Conservation (phyloP, 164 flowering plant species). For the Liquidambar formosana region DNA sequence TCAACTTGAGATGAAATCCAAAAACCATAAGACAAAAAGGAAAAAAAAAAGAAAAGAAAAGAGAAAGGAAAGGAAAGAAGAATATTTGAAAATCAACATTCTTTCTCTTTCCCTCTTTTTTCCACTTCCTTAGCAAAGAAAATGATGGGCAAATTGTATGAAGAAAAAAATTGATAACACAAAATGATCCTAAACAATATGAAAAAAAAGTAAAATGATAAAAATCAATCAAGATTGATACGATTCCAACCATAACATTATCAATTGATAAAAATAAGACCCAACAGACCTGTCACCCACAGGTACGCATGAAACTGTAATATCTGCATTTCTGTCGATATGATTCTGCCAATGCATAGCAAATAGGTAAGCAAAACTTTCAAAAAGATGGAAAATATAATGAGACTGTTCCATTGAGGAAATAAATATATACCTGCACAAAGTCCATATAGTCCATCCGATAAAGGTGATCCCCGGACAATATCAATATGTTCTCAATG, state of each 20-base stretch:
- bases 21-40: not conserved
- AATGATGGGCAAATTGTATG: not conserved
- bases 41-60: not conserved
- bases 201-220: not conserved
- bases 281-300: constrained; percentile 65
- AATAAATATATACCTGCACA: constrained; percentile 56
- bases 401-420: not conserved
- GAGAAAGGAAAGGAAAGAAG: not conserved
- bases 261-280: constrained; percentile 8
- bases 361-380: constrained; percentile 1
- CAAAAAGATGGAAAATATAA: not conserved
- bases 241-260: not conserved
- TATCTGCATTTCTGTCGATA: constrained; percentile 74
- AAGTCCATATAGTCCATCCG: constrained; percentile 94
- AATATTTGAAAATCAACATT: not conserved
- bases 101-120: not conserved
- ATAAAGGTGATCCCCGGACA: constrained; percentile 94
- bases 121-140: not conserved
- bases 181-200: not conserved
- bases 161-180: not conserved
- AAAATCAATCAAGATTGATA: too few relatives aligned
- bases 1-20: constrained; percentile 5
- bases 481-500: constrained; percentile 71
- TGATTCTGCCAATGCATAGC: constrained; percentile 63
- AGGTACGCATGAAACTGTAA: constrained; percentile 78